Conservation (phyloP, 805 yeast species). For the Ogataea degrootiae region DNA sequence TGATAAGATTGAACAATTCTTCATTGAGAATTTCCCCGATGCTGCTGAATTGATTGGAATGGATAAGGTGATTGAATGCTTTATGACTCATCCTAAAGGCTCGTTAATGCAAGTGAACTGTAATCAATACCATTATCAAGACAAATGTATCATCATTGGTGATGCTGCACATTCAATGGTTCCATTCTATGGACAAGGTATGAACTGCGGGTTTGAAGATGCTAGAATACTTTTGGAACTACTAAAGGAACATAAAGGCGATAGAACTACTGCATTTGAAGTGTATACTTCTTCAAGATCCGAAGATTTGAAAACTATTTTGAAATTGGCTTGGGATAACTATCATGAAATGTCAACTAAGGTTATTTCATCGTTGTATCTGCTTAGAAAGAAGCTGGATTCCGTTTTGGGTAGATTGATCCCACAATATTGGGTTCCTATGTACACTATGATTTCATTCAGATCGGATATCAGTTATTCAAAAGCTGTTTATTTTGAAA, state of each 20-base stretch:
- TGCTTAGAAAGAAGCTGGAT: slow-evolving; percentile 66
- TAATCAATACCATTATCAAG: slow-evolving; percentile 61
- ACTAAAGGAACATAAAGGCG: slow-evolving; percentile 32
- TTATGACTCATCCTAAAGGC: slow-evolving; percentile 63
- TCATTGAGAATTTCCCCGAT: slow-evolving; percentile 63
- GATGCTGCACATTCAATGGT: slow-evolving; percentile 98
- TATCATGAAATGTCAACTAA: slow-evolving; percentile 84
- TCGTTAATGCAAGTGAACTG: slow-evolving; percentile 71
- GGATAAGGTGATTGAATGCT: slow-evolving; percentile 40
- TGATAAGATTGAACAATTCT: slow-evolving; percentile 43
- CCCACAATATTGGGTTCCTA: slow-evolving; percentile 71
- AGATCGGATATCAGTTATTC: slow-evolving; percentile 78
- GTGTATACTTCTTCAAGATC: slow-evolving; percentile 52
- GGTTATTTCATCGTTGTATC: slow-evolving; percentile 57
- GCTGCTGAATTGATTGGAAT: slow-evolving; percentile 66
- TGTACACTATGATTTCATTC: slow-evolving; percentile 91
- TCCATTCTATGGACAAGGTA: slow-evolving; percentile 97
- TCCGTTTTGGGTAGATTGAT: slow-evolving; percentile 52
- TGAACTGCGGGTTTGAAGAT: slow-evolving; percentile 95
- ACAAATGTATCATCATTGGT: slow-evolving; percentile 67
- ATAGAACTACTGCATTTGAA: slow-evolving; percentile 46
- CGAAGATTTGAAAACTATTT: slow-evolving; percentile 68
- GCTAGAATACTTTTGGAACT: slow-evolving; percentile 61
- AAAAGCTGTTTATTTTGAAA: slow-evolving; percentile 51
- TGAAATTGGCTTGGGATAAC: slow-evolving; percentile 73